Evolutionary conservation across 2,329 filamentous ascomycete species (phyloP), one percentile per base, ranked within the genome.

Genomic region (Aspergillus candidus): DNA sequence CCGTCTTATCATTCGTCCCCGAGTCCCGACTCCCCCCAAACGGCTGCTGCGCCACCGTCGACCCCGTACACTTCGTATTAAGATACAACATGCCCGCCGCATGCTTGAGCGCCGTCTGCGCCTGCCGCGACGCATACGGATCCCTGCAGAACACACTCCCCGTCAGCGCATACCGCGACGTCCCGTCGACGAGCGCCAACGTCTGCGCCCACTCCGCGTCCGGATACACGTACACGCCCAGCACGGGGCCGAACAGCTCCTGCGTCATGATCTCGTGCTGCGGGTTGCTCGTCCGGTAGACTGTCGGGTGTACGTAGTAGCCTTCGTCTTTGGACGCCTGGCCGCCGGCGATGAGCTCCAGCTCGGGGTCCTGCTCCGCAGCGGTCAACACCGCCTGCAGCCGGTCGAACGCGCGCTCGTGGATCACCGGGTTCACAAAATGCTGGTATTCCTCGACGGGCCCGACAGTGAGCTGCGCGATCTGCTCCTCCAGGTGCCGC

Each of bases 341-440:
- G 51, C 88, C 88, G 34, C 88, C 88, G 1, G 76, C 78, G 11
- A 94, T 65, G 2, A 91, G 74, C 62, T 85, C 77, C n/a, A 94
- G 77, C 51, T 84, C 79, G 3, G 72, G 68, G 65, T 94, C 88
- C 3, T 74, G 73, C 68, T 86, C 88, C 11, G 87, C 85, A 27
- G 77, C 79, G 49, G 91, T 84, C 51, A 94, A 91, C 40, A 83
- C 84, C 11, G 75, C 74, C 0, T 79, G 77, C 1, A 94, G 78
- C 67, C 89, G 90, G 64, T 88, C 79, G 75, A 94, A 94, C 6
- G 84, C 84, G 6, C 73, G 77, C 51, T 82, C 76, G 70, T 94
- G 87, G 65, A 94, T 94, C 45, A 94, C 88, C n/a, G 88, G 88
- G 72, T 88, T 87, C 54, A 76, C 71, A 59, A 86, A 83, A 35